These are phyloP conservation scores for Alternaria consortialis DNA, from an alignment of 2,329 filamentous ascomycete genomes.

Conservation along the genomic window DNA sequence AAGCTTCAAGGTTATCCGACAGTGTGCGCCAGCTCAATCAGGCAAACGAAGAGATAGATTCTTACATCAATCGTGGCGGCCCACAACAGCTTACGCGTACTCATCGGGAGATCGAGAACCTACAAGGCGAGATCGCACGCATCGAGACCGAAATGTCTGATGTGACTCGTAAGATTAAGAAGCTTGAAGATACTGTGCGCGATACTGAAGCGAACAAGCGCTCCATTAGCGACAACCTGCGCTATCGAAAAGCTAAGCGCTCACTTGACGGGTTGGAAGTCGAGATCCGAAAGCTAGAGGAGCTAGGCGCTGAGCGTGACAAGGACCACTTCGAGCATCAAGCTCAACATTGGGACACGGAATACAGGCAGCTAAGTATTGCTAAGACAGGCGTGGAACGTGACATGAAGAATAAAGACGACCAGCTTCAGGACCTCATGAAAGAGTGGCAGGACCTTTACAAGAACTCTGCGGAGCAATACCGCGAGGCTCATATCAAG, in stretches of 20 bases:
- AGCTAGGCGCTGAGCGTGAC: constrained; percentile 83
- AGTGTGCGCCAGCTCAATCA: constrained; percentile 80
- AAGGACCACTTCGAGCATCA: constrained; percentile 77
- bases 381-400: constrained; percentile 79
- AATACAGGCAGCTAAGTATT: constrained; percentile 74
- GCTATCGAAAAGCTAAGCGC: constrained; percentile 78
- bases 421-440: constrained; percentile 76
- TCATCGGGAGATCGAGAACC: constrained; percentile 71
- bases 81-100: constrained; percentile 74
- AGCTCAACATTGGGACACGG: constrained; percentile 71
- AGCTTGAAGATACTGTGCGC: constrained; percentile 77
- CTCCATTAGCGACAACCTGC: constrained; percentile 87
- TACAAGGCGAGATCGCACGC: constrained; percentile 72
- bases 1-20: constrained; percentile 74
- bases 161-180: constrained; percentile 76
- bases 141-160: constrained; percentile 73
- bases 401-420: constrained; percentile 83
- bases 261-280: constrained; percentile 71
- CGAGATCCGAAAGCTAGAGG: constrained; percentile 78
- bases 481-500: constrained; percentile 87
- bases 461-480: constrained; percentile 79
- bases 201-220: constrained; percentile 85
- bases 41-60: constrained; percentile 78
- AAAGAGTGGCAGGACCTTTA: constrained; percentile 87
- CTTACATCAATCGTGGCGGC: constrained; percentile 80